phyloP scores from a whole-genome alignment of 1,284 basidiomycete species.

The Testicularia cyperi region DNA sequence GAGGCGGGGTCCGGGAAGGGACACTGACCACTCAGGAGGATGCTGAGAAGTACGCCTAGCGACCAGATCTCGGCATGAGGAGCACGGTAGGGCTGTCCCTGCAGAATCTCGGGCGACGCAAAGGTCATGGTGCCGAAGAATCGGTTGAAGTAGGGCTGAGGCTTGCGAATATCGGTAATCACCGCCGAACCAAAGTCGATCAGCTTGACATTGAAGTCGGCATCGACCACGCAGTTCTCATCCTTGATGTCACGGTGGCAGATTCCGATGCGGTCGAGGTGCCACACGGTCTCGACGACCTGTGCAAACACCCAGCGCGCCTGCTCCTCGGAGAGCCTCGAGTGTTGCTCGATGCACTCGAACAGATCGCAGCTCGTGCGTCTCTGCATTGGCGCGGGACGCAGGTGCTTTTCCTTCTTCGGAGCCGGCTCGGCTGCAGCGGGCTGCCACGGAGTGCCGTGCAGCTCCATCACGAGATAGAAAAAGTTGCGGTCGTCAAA shows the following conservation, averaged over 20 bases:
- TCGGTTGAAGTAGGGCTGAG: constrained; percentile 69
- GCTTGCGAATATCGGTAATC: constrained; percentile 69
- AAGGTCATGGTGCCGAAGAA: constrained; percentile 57
- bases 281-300: constrained; percentile 79
- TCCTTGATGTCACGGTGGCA: constrained; percentile 91
- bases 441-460: constrained; percentile 77
- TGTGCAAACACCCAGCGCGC: constrained; percentile 82
- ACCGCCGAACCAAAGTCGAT: constrained; percentile 91
- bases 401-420: constrained; percentile 4
- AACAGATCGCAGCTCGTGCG: constrained; percentile 85
- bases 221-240: constrained; percentile 81
- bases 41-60: constrained; percentile 82
- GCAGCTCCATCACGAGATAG: constrained; percentile 88
- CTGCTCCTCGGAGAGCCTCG: constrained; percentile 74
- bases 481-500: constrained; percentile 81
- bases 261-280: constrained; percentile 75
- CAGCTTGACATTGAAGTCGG: constrained; percentile 70
- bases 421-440: constrained; percentile 9
- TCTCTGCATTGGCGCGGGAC: constrained; percentile 65
- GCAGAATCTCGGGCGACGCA: constrained; percentile 71
- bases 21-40: constrained; percentile 79
- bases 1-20: constrained; percentile 76
- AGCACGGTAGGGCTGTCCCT: constrained; percentile 69
- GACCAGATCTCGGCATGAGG: constrained; percentile 87
- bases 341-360: constrained; percentile 87